Conservation (phyloP, 2,329 filamentous ascomycete genomes). For the Diaporthe nobilis region DNA sequence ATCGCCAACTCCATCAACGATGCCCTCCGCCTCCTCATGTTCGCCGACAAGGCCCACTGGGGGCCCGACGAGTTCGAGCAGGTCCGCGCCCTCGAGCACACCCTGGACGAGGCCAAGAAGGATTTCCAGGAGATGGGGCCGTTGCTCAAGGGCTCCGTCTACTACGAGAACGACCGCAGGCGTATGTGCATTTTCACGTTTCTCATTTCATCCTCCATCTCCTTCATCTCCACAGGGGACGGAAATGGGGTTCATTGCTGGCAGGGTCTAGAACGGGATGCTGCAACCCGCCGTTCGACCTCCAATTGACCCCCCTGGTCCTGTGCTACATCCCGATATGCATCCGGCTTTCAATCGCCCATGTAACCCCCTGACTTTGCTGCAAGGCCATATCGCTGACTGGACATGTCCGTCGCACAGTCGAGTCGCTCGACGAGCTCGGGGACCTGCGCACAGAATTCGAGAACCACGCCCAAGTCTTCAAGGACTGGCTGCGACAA, state of each 20-base stretch:
- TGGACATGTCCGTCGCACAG: constrained; percentile 50
- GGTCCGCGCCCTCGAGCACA: constrained; percentile 65
- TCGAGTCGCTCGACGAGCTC: constrained; percentile 67
- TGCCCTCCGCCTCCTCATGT: constrained; percentile 66
- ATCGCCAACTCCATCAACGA: constrained; percentile 69
- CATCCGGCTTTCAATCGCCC: not conserved
- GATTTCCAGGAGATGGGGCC: constrained; percentile 72
- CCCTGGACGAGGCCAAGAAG: constrained; percentile 71
- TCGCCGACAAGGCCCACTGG: constrained; percentile 72
- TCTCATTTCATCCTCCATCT: not conserved
- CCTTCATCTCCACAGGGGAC: not conserved
- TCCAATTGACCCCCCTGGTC: not conserved
- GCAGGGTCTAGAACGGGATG: not conserved
- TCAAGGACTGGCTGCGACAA: constrained; percentile 68
- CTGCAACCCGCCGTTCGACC: constrained; percentile 6
- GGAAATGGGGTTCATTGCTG: not conserved
- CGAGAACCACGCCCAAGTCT: constrained; percentile 61
- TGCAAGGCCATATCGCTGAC: constrained; percentile 9
- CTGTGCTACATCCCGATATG: constrained; percentile 34
- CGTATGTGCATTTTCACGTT: constrained; percentile 54
- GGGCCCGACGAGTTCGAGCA: constrained; percentile 72
- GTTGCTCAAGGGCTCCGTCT: constrained; percentile 68
- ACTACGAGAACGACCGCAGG: constrained; percentile 71
- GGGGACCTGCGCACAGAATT: constrained; percentile 61
- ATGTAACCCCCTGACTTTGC: constrained; percentile 9